A percentile compares a stretch with the other conserved stretches of the same genome.
Conservation (phyloP, 495 filamentous ascomycete genomes). For the Penicillium simplicissimum region DNA sequence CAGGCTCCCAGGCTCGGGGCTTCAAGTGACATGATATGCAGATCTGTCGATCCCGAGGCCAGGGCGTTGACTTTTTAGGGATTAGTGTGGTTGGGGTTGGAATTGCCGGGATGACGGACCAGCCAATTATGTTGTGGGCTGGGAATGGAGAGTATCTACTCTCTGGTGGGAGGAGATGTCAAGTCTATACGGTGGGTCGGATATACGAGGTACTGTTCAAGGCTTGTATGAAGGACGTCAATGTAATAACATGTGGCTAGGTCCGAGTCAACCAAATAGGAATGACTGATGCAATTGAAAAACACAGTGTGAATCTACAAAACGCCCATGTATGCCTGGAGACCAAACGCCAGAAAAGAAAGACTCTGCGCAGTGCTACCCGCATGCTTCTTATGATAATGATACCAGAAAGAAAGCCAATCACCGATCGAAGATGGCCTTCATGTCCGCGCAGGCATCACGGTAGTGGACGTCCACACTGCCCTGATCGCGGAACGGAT, state of each 20-base stretch:
- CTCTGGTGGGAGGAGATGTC: too few relatives aligned
- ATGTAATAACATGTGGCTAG: neutral
- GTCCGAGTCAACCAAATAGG: neutral
- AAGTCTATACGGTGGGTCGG: too few relatives aligned
- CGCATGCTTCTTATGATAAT: conserved; percentile 9
- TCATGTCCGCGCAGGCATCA: conserved; percentile 49
- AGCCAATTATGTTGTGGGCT: conserved; percentile 7
- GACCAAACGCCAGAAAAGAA: conserved; percentile 7
- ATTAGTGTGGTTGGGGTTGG: neutral
- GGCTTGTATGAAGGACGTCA: neutral
- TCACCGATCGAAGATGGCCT: conserved; percentile 41
- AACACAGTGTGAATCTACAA: neutral
- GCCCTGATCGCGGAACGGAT: conserved; percentile 63
- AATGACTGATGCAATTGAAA: neutral
- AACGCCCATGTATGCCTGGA: conserved; percentile 10
- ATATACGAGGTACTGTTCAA: too few relatives aligned
- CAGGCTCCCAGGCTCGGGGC: neutral
- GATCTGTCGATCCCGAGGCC: conserved; percentile 9
- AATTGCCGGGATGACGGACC: conserved; percentile 12
- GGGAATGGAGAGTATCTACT: neutral
- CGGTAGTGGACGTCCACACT: conserved; percentile 43
- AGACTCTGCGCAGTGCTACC: conserved; percentile 3
- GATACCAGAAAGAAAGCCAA: neutral
- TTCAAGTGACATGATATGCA: neutral
- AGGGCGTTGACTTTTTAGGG: neutral